Evolutionary conservation across 2,329 filamentous ascomycete genomes (phyloP).

Genomic region (Nigrospora oryzae): DNA sequence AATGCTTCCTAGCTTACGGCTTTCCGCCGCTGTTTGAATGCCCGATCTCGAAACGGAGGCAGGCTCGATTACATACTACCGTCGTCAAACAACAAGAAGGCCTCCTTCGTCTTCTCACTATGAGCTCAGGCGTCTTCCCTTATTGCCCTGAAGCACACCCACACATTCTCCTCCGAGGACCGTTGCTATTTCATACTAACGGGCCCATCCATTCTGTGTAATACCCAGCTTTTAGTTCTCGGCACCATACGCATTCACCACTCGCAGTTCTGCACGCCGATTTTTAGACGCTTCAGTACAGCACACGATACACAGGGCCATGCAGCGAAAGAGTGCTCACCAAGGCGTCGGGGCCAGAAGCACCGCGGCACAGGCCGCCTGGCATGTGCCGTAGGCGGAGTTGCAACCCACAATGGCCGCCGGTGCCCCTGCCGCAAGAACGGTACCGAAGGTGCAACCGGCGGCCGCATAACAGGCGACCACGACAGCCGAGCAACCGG

Average conservation of each 20-base stretch:
- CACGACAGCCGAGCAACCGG: slow-evolving; percentile 33
- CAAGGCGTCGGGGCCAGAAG: slow-evolving; percentile 23
- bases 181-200: background rate
- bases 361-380: background rate
- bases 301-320: background rate
- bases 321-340: background rate
- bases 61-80: no score
- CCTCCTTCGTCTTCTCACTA: background rate
- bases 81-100: no score
- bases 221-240: background rate
- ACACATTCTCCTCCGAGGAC: background rate
- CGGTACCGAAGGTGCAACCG: slow-evolving; percentile 27
- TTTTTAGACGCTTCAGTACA: background rate
- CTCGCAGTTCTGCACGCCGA: background rate
- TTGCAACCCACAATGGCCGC: no score
- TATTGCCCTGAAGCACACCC: background rate
- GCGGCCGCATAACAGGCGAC: slow-evolving; percentile 32
- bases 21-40: no score
- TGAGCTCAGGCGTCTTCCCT: background rate
- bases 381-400: no score
- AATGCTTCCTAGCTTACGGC: no score
- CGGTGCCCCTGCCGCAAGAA: slow-evolving; percentile 11
- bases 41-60: no score
- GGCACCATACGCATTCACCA: background rate
- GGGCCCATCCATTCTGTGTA: background rate